These are phyloP conservation scores for Lathyrus oleraceus DNA, from an alignment of 306 rosid genomes.

Conservation along the genomic window DNA sequence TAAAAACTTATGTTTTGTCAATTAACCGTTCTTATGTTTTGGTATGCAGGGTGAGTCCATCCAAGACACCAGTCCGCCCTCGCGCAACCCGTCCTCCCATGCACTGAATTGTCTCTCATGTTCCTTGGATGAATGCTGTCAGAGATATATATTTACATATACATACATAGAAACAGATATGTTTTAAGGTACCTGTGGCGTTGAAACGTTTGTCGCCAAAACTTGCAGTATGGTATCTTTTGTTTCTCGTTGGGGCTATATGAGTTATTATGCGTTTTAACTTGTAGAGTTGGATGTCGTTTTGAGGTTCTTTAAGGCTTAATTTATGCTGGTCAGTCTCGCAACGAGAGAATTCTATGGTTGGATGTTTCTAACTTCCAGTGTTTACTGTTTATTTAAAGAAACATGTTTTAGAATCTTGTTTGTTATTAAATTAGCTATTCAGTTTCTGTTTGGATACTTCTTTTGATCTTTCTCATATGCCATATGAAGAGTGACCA, in stretches of 20 bases:
- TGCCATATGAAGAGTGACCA: constrained; percentile 1
- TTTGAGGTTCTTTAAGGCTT: constrained; percentile 64
- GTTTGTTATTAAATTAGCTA: constrained; percentile 22
- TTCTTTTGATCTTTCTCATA: constrained; percentile 19
- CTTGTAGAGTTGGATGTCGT: constrained; percentile 67
- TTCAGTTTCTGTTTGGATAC: constrained; percentile 24
- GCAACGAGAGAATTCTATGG: constrained; percentile 36
- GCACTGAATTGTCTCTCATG: constrained; percentile 51
- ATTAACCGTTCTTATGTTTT: constrained; percentile 18
- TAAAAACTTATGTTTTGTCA: not conserved
- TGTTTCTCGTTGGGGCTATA: constrained; percentile 34
- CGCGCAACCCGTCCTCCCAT: constrained; percentile 56
- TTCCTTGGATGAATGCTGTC: constrained; percentile 42
- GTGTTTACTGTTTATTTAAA: constrained; percentile 36
- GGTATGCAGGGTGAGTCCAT: constrained; percentile 81
- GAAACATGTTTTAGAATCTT: constrained; percentile 35
- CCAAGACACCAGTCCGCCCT: constrained; percentile 84
- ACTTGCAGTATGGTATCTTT: constrained; percentile 44
- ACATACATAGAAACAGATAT: constrained; percentile 62
- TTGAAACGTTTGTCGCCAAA: constrained; percentile 46
- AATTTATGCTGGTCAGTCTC: constrained; percentile 49
- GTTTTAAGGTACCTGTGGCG: constrained; percentile 51
- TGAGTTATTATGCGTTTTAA: constrained; percentile 42
- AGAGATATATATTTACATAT: constrained; percentile 63
- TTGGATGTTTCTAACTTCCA: constrained; percentile 47